A percentile compares a stretch with the other conserved stretches of the same genome.
These are phyloP conservation scores for Ustilago esculenta DNA, from an alignment of 1,284 basidiomycete species.

Conservation along the genomic window DNA sequence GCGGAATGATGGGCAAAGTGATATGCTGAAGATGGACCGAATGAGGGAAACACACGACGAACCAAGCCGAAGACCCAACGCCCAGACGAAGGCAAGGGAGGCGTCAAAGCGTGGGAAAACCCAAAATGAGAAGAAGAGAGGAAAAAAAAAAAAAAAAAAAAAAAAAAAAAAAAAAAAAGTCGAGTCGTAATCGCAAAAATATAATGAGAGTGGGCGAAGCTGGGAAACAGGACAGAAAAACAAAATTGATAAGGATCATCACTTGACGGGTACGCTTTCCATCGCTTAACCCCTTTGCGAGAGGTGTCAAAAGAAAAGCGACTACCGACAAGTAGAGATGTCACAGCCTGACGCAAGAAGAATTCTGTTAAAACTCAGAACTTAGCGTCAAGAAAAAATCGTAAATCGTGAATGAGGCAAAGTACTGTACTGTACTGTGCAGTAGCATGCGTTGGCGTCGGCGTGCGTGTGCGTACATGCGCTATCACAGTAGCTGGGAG, in stretches of 20 bases:
- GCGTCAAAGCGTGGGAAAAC: constrained; percentile 14
- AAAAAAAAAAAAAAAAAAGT: constrained; percentile 1
- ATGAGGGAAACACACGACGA: constrained; percentile 2
- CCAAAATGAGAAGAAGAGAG: constrained; percentile 1
- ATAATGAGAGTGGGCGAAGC: neutral
- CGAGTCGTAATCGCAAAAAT: too few relatives aligned
- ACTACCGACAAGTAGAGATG: too few relatives aligned
- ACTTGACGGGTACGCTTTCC: neutral
- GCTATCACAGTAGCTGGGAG: too few relatives aligned
- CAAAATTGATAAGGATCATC: neutral
- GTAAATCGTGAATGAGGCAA: too few relatives aligned
- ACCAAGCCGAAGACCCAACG: too few relatives aligned
- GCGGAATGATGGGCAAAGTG: constrained; percentile 34
- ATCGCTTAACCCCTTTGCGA: neutral
- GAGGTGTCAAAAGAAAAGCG: too few relatives aligned
- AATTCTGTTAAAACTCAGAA: constrained; percentile 1
- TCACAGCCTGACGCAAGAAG: too few relatives aligned
- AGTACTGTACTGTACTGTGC: too few relatives aligned
- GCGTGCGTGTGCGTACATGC: too few relatives aligned
- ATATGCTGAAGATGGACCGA: constrained; percentile 1
- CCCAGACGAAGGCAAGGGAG: neutral
- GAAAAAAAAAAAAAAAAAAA: constrained; percentile 14
- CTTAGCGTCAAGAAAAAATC: too few relatives aligned
- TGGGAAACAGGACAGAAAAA: constrained; percentile 1
- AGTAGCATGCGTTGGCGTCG: too few relatives aligned